Evolutionary conservation across 192 early-diverging fungal genomes (phyloP).

Genomic region (Podila epicladia): DNA sequence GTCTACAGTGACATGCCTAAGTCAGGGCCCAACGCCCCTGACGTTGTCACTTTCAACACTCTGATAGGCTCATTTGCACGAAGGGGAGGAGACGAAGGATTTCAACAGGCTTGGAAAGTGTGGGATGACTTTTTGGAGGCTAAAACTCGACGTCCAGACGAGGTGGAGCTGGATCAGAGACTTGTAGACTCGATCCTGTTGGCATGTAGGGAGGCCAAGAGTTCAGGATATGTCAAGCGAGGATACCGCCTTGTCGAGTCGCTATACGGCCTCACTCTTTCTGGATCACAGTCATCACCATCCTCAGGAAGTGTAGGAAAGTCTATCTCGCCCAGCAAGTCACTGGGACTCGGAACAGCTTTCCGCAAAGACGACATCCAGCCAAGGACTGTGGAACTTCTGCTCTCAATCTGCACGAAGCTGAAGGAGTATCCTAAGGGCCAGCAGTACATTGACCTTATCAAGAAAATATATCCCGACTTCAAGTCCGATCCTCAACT

Average conservation of each 20-base stretch:
- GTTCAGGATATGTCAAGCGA: conserved; percentile 7
- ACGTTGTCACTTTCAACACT: conserved; percentile 48
- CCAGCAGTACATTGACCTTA: conserved; percentile 16
- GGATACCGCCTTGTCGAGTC: conserved; percentile 30
- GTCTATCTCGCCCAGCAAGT: conserved; percentile 19
- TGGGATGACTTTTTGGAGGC: conserved; percentile 47
- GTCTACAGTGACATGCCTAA: conserved; percentile 34
- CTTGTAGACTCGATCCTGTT: conserved; percentile 28
- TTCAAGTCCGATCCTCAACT: conserved; percentile 34
- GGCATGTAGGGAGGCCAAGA: conserved; percentile 27
- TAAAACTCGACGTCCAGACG: conserved; percentile 17
- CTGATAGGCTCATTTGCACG: conserved; percentile 42
- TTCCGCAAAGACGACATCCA: conserved; percentile 20
- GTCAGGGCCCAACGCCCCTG: conserved; percentile 22
- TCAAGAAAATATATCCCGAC: conserved; percentile 16
- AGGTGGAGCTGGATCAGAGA: conserved; percentile 23
- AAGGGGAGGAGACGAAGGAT: conserved; percentile 31
- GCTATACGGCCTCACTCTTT: conserved; percentile 11
- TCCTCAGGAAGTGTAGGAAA: background rate
- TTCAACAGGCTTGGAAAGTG: conserved; percentile 32
- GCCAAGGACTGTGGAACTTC: conserved; percentile 28
- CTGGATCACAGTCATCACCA: background rate
- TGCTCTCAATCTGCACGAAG: conserved; percentile 31
- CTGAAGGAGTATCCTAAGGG: conserved; percentile 23
- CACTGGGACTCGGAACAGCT: conserved; percentile 12